Evolutionary conservation across 2,329 filamentous ascomycete genomes (phyloP).

Genomic region (Sarocladium strictum): DNA sequence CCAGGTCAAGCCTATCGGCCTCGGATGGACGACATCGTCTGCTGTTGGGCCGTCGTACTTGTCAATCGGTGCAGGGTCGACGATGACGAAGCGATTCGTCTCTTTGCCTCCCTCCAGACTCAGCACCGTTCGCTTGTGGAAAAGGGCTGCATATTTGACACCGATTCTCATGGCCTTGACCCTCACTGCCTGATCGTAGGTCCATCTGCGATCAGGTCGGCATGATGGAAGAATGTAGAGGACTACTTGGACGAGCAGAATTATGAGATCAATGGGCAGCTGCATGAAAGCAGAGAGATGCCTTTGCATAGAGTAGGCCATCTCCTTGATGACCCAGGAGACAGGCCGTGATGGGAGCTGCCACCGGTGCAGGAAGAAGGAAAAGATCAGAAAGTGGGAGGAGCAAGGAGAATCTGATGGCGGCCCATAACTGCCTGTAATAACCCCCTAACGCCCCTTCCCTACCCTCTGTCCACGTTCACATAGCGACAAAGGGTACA

Average conservation of each 20-base stretch:
- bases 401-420: neutral
- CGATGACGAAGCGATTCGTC: neutral
- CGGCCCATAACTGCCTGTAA: no score
- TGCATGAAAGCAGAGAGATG: neutral
- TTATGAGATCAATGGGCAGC: neutral
- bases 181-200: neutral
- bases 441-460: no score
- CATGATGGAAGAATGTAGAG: neutral
- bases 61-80: neutral
- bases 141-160: neutral
- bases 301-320: neutral
- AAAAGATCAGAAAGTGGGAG: neutral
- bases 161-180: neutral
- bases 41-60: neutral
- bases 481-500: no score
- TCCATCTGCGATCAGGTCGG: neutral
- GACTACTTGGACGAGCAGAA: neutral
- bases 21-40: neutral
- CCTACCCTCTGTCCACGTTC: no score
- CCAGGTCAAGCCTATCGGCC: slow-evolving; percentile 2
- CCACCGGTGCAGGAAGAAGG: neutral
- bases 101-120: neutral
- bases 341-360: no score
- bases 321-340: no score
- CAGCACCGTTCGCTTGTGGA: neutral